These are phyloP conservation scores for Magnolia changhungtana DNA, from an alignment of 164 flowering plant genomes.

Conservation along the genomic window DNA sequence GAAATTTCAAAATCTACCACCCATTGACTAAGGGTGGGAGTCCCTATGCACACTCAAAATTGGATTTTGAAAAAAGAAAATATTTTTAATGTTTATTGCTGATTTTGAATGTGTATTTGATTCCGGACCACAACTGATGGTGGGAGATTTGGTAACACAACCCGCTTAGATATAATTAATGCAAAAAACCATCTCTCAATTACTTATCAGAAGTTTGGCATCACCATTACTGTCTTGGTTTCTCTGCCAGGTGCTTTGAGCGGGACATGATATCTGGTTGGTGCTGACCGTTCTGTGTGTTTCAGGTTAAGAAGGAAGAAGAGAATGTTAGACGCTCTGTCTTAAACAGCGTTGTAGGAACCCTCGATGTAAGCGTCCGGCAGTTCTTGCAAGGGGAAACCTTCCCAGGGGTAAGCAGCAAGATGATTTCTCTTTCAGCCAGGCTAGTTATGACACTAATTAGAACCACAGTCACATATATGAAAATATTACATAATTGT, in stretches of 20 bases:
- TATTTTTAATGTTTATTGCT: too few species aligned
- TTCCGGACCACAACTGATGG: too few species aligned
- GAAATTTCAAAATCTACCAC: too few species aligned
- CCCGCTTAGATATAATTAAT: too few species aligned
- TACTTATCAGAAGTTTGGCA: neutral
- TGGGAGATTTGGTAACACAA: too few species aligned
- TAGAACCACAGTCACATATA: neutral
- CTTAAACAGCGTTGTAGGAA: slow-evolving; percentile 59
- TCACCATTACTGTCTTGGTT: neutral
- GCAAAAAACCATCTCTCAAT: too few species aligned
- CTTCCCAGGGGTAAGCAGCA: slow-evolving; percentile 49
- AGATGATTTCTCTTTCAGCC: neutral
- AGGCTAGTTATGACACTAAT: neutral
- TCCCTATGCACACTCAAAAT: too few species aligned
- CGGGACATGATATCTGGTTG: neutral
- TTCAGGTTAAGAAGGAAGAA: slow-evolving; percentile 61
- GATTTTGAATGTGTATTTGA: too few species aligned
- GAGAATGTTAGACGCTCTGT: slow-evolving; percentile 52
- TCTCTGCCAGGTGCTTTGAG: neutral
- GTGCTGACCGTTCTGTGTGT: slow-evolving; percentile 2
- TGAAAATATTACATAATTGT: neutral
- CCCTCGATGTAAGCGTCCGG: slow-evolving; percentile 58
- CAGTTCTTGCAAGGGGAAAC: slow-evolving; percentile 62
- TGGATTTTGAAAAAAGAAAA: too few species aligned
- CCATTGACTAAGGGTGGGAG: too few species aligned